A percentile compares a stretch with the other conserved stretches of the same genome.
phyloP scores from a whole-genome alignment of 257 asterid genomes.

The Ocimum tenuiflorum region DNA sequence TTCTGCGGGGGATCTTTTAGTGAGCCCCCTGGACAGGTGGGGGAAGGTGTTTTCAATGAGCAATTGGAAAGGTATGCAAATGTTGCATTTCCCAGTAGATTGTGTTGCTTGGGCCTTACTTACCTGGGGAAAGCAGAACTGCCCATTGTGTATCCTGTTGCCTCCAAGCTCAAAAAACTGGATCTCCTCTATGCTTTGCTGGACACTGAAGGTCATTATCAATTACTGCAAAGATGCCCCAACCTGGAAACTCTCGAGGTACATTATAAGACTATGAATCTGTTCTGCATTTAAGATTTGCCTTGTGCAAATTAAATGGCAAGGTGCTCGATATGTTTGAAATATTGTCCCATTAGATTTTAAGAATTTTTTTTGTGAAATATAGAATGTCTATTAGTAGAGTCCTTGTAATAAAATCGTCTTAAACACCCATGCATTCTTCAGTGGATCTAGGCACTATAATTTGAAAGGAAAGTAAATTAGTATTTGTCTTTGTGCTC shows the following conservation, averaged over 20 bases:
- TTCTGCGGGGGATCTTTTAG: slow-evolving; percentile 68
- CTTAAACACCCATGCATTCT: not conserved
- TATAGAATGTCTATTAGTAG: not conserved
- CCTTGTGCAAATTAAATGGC: not conserved
- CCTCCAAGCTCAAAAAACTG: slow-evolving; percentile 55
- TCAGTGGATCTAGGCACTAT: not conserved
- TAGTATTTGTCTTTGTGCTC: not conserved
- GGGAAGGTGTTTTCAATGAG: slow-evolving; percentile 42
- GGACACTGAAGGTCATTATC: slow-evolving; percentile 78
- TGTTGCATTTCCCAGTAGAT: slow-evolving; percentile 41
- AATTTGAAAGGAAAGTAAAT: not conserved
- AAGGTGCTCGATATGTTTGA: not conserved
- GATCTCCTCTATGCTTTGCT: slow-evolving; percentile 81
- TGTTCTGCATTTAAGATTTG: slow-evolving; percentile 2
- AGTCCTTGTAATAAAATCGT: not conserved
- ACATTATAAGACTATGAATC: slow-evolving; percentile 6
- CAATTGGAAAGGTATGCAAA: slow-evolving; percentile 38
- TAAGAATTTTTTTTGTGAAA: not conserved
- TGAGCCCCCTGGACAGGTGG: slow-evolving; percentile 40
- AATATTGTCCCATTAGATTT: not conserved
- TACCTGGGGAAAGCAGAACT: slow-evolving; percentile 56
- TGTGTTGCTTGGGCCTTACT: slow-evolving; percentile 55
- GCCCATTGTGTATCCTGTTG: slow-evolving; percentile 58
- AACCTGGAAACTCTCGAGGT: slow-evolving; percentile 84
- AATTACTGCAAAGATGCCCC: slow-evolving; percentile 53